Conservation (phyloP, 2,329 filamentous ascomycete genomes). For the Cryphonectria japonica region DNA sequence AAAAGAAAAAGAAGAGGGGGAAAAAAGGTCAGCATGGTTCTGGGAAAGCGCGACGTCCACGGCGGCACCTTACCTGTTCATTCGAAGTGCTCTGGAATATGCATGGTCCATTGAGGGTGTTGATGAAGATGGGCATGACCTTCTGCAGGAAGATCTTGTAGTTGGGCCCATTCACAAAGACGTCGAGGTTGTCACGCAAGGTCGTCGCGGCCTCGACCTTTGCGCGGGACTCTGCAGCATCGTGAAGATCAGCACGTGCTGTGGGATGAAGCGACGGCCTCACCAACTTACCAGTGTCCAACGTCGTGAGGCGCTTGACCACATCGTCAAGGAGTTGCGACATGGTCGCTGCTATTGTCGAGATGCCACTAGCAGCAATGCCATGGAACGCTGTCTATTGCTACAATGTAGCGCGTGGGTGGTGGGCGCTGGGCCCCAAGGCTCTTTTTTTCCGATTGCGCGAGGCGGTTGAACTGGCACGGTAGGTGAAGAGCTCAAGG, state of each 20-base stretch:
- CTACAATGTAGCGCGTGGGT: not conserved
- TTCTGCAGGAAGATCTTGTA: conserved; percentile 84
- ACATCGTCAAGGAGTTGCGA: conserved; percentile 66
- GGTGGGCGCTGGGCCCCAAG: not conserved
- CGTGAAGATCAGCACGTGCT: conserved; percentile 27
- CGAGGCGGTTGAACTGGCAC: not conserved
- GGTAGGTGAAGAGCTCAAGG: conserved; percentile 24
- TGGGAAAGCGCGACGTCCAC: not conserved
- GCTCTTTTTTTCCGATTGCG: not conserved
- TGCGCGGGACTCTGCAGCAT: conserved; percentile 70
- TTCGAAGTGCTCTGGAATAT: conserved; percentile 89
- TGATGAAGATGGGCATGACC: conserved; percentile 87
- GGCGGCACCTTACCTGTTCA: conserved; percentile 70
- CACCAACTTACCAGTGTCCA: conserved; percentile 55
- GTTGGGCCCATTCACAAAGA: conserved; percentile 76
- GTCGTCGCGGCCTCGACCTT: conserved; percentile 83
- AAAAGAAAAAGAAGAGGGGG: not conserved
- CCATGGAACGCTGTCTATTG: conserved; percentile 25
- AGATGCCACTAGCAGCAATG: conserved; percentile 17
- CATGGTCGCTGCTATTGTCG: conserved; percentile 57
- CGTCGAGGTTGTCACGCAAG: conserved; percentile 88
- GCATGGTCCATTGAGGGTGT: conserved; percentile 80
- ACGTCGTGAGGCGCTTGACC: conserved; percentile 60
- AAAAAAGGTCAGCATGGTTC: conserved; percentile 30
- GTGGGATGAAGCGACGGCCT: conserved; percentile 1